phyloP scores from a whole-genome alignment of 148 eudicot genomes.

The Cornus florida region DNA sequence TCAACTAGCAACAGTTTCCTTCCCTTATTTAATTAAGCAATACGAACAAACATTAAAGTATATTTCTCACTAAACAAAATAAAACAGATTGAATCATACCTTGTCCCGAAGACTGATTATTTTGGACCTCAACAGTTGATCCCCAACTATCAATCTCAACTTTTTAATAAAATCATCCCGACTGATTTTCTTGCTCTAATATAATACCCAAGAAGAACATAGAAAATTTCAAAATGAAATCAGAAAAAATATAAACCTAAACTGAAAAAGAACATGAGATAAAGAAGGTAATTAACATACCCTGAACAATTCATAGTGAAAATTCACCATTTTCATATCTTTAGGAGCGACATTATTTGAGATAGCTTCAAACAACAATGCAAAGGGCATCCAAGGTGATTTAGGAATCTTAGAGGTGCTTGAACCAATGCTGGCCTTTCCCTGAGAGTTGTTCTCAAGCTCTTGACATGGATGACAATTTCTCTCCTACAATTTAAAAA shows the following conservation, averaged over 20 bases:
- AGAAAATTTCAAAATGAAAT: background rate
- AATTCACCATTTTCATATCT: slow-evolving; percentile 24
- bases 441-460: background rate
- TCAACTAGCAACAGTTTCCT: background rate
- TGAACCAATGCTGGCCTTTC: slow-evolving; percentile 22
- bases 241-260: background rate
- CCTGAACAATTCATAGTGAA: slow-evolving; percentile 27
- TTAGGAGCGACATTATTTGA: slow-evolving; percentile 24
- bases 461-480: slow-evolving; percentile 2
- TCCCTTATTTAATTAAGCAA: background rate
- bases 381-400: slow-evolving; percentile 44
- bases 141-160: slow-evolving; percentile 49
- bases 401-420: slow-evolving; percentile 26
- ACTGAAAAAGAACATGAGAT: background rate
- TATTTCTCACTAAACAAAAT: no score
- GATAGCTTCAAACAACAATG: slow-evolving; percentile 36
- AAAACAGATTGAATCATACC: slow-evolving; percentile 22
- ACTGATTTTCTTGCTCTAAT: slow-evolving; percentile 36
- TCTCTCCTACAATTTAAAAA: slow-evolving; percentile 12
- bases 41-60: background rate
- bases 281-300: slow-evolving; percentile 14
- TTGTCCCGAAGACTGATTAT: slow-evolving; percentile 39
- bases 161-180: slow-evolving; percentile 38
- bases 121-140: slow-evolving; percentile 37
- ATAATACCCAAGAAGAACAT: slow-evolving; percentile 8